Conservation (phyloP, 2,329 filamentous ascomycete species). For the Fusarium sp. region DNA sequence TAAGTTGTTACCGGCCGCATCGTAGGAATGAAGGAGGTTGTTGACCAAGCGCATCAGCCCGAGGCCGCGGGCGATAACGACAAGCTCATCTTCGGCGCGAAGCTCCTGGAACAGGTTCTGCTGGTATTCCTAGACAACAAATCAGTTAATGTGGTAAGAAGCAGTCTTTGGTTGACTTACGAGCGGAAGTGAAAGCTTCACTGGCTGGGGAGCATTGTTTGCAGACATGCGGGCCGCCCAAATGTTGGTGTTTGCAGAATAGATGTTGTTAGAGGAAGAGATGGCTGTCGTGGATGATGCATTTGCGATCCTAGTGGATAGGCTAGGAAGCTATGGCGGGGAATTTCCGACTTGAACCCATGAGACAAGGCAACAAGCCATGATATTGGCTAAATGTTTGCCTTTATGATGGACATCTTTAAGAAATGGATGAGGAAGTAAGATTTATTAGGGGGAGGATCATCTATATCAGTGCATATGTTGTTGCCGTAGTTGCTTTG, state of each 20-base stretch:
- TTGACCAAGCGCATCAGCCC: slow-evolving; percentile 91
- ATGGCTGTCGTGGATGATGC: slow-evolving; percentile 32
- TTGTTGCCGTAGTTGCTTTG: too few relatives aligned
- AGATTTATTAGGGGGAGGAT: background rate
- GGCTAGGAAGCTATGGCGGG: slow-evolving; percentile 11
- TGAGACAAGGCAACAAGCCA: background rate
- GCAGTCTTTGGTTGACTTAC: slow-evolving; percentile 37
- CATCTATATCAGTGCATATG: too few relatives aligned
- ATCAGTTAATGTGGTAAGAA: slow-evolving; percentile 20
- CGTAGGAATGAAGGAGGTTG: slow-evolving; percentile 97
- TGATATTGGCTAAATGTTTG: slow-evolving; percentile 4
- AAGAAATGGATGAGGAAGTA: background rate
- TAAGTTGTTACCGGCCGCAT: slow-evolving; percentile 93
- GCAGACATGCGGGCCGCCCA: slow-evolving; percentile 59
- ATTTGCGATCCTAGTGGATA: slow-evolving; percentile 31
- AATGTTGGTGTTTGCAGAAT: slow-evolving; percentile 24
- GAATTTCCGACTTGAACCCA: slow-evolving; percentile 5
- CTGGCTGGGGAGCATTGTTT: slow-evolving; percentile 69
- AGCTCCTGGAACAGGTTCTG: slow-evolving; percentile 94
- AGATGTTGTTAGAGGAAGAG: slow-evolving; percentile 26
- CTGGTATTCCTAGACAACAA: slow-evolving; percentile 79
- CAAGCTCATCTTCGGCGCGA: slow-evolving; percentile 89
- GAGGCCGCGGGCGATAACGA: slow-evolving; percentile 90
- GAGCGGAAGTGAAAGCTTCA: slow-evolving; percentile 81
- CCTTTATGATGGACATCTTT: background rate